Percentiles rank a stretch among this genome's conserved stretches.
phyloP scores from a whole-genome alignment of 2,329 filamentous ascomycete species.

The Trichophyton rubrum region DNA sequence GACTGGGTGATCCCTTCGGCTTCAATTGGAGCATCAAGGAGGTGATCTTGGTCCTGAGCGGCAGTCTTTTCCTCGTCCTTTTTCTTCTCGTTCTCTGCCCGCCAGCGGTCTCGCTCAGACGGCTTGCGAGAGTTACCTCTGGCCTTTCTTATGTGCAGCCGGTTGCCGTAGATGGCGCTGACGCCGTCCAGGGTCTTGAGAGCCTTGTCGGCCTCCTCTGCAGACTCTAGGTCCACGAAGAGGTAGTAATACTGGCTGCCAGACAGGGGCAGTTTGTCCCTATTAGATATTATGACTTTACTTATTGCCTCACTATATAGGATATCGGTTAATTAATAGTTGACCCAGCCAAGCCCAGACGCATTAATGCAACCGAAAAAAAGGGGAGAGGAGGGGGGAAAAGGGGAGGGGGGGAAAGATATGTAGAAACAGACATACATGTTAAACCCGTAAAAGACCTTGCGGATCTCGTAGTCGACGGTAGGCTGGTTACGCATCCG shows the following conservation, averaged over 20 bases:
- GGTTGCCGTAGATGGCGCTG: slow-evolving; percentile 30
- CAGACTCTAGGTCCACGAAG: slow-evolving; percentile 50
- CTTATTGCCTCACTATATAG: slow-evolving; percentile 32
- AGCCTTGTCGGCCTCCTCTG: slow-evolving; percentile 43
- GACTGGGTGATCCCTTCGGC: neutral
- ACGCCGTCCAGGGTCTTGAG: slow-evolving; percentile 33
- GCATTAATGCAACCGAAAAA: too few relatives aligned
- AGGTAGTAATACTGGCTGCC: slow-evolving; percentile 50
- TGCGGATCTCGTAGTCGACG: slow-evolving; percentile 31
- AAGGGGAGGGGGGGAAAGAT: neutral
- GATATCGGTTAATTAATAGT: neutral
- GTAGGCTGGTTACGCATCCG: slow-evolving; percentile 31
- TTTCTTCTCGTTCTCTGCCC: slow-evolving; percentile 4
- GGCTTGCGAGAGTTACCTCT: slow-evolving; percentile 26
- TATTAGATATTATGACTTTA: slow-evolving; percentile 47
- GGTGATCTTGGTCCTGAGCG: neutral
- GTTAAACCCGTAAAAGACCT: slow-evolving; percentile 34
- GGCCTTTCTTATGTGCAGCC: slow-evolving; percentile 30
- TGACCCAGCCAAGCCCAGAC: too few relatives aligned
- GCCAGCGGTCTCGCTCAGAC: slow-evolving; percentile 19
- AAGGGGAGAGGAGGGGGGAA: neutral
- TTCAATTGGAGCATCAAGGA: neutral
- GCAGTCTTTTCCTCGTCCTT: neutral
- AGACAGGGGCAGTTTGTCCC: slow-evolving; percentile 38
- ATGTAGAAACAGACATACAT: slow-evolving; percentile 22